A percentile compares a stretch with the other conserved stretches of the same genome.
Evolutionary conservation across 345 rosid species (phyloP).

Genomic region (Boechera stricta): DNA sequence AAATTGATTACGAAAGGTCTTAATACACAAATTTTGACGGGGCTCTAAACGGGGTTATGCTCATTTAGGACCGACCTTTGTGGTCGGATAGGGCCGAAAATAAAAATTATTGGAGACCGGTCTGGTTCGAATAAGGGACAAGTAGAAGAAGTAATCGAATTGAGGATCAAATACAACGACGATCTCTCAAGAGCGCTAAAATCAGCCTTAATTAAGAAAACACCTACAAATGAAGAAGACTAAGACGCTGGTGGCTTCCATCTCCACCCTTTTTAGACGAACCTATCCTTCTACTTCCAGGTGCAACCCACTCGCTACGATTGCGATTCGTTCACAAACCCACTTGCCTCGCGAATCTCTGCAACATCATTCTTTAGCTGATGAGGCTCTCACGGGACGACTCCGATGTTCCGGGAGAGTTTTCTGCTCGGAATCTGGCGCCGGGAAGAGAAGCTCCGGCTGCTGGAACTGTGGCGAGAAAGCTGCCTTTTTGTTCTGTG

Average conservation of each 20-base stretch:
- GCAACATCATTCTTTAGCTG: conserved; percentile 22
- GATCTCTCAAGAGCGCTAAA: too few species aligned
- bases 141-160: too few species aligned
- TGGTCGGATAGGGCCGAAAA: too few species aligned
- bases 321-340: conserved; percentile 28
- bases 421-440: conserved; percentile 49
- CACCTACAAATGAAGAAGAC: conserved; percentile 43
- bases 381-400: not conserved
- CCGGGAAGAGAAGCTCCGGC: conserved; percentile 19
- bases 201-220: too few species aligned
- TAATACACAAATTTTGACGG: too few species aligned
- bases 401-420: conserved; percentile 41
- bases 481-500: conserved; percentile 67
- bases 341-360: conserved; percentile 37
- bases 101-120: too few species aligned
- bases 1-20: too few species aligned
- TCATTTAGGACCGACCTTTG: too few species aligned
- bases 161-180: too few species aligned
- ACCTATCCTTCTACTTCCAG: conserved; percentile 31
- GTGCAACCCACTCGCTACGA: conserved; percentile 19
- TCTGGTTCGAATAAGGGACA: too few species aligned
- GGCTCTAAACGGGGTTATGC: too few species aligned
- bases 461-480: conserved; percentile 81
- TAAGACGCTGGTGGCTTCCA: conserved; percentile 50
- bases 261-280: conserved; percentile 43